These are phyloP conservation scores for Mucor plumbeus DNA, from an alignment of 371 early-diverging fungal genomes.

Conservation along the genomic window DNA sequence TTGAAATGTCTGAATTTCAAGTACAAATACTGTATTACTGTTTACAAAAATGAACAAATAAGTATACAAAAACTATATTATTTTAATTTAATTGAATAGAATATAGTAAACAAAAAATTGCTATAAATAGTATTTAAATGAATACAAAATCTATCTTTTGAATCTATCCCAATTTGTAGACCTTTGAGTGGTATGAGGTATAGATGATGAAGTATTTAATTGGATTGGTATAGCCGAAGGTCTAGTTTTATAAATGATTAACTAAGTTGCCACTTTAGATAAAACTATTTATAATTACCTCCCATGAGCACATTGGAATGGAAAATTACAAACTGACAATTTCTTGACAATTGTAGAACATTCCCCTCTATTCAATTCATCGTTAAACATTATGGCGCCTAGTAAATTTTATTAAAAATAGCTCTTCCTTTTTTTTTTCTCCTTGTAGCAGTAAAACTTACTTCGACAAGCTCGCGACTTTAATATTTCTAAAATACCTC, in stretches of 20 bases:
- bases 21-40: too few species aligned
- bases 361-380: conserved; percentile 50
- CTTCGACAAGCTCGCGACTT: conserved; percentile 81
- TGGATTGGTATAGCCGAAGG: conserved; percentile 29
- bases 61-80: too few species aligned
- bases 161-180: conserved; percentile 23
- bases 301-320: conserved; percentile 77
- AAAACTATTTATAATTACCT: conserved; percentile 30
- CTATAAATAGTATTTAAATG: too few species aligned
- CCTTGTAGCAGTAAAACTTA: conserved; percentile 13
- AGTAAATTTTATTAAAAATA: not conserved
- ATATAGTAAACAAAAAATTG: too few species aligned
- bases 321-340: conserved; percentile 60
- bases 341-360: conserved; percentile 60
- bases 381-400: conserved; percentile 84
- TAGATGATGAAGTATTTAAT: not conserved
- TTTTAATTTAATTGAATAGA: too few species aligned
- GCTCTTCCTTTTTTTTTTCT: conserved; percentile 1
- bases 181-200: conserved; percentile 1
- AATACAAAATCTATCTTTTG: not conserved
- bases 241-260: conserved; percentile 3
- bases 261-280: not conserved
- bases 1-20: too few species aligned
- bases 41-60: too few species aligned
- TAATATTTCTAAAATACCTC: conserved; percentile 67